A percentile compares a stretch with the other conserved stretches of the same genome.
phyloP scores from a whole-genome alignment of 192 early-diverging fungal genomes.

The Coemansia sp. region DNA sequence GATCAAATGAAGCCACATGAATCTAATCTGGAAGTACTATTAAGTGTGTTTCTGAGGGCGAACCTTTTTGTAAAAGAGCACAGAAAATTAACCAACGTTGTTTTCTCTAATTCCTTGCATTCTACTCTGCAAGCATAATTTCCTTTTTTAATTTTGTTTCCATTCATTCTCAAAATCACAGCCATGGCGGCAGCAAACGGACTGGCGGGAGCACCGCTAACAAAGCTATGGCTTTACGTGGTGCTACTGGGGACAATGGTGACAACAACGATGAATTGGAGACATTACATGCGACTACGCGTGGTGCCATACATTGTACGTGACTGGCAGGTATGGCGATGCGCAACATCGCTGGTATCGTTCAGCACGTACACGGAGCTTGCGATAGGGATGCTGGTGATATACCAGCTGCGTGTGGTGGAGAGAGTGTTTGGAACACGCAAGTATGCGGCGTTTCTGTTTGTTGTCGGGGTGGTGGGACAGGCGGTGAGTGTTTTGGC shows the following conservation, averaged over 20 bases:
- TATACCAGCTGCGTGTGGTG: slow-evolving; percentile 24
- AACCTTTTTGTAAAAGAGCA: no score
- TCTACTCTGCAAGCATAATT: no score
- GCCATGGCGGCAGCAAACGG: slow-evolving; percentile 5
- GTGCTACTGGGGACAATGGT: slow-evolving; percentile 6
- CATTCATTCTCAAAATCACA: background rate
- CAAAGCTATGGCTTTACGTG: slow-evolving; percentile 17
- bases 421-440: slow-evolving; percentile 28
- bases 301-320: slow-evolving; percentile 8
- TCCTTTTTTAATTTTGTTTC: background rate
- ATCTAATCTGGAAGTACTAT: no score
- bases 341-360: slow-evolving; percentile 2
- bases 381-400: background rate
- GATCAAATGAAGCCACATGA: no score
- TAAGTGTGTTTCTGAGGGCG: no score
- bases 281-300: slow-evolving; percentile 7
- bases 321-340: slow-evolving; percentile 14
- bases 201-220: slow-evolving; percentile 10
- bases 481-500: slow-evolving; percentile 7
- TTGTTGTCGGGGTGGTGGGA: slow-evolving; percentile 14
- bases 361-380: slow-evolving; percentile 13
- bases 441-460: slow-evolving; percentile 25
- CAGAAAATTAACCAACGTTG: no score
- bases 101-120: background rate
- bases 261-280: background rate